phyloP scores from a whole-genome alignment of 2,329 filamentous ascomycete genomes.

The Cordyceps fumosorosea region DNA sequence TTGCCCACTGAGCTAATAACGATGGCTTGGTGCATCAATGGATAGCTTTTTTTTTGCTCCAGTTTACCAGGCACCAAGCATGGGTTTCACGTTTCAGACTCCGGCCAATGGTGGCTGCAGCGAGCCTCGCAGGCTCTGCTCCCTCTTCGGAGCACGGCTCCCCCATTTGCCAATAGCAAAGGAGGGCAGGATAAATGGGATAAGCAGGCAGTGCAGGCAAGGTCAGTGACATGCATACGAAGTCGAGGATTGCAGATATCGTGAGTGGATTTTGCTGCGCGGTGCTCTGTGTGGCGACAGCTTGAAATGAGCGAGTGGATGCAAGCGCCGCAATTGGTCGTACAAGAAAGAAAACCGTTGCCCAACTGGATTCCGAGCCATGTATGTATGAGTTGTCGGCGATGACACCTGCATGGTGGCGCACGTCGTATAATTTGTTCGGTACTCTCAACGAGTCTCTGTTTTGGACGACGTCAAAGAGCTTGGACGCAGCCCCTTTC shows the following conservation, averaged over 20 bases:
- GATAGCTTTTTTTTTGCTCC: not conserved
- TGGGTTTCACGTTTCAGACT: slow-evolving; percentile 3
- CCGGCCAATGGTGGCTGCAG: not conserved
- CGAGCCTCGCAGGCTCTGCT: not conserved
- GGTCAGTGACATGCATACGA: not conserved
- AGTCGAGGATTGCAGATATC: not conserved
- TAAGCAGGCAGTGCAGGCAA: not conserved
- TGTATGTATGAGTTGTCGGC: not conserved
- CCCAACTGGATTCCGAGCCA: not conserved
- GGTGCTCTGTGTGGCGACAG: not conserved
- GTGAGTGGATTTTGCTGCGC: not conserved
- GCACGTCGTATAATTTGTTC: not conserved
- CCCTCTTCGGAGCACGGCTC: not conserved
- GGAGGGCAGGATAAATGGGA: not conserved
- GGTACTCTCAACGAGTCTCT: not conserved
- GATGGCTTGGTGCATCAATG: not conserved
- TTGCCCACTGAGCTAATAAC: not conserved
- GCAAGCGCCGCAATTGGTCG: not conserved
- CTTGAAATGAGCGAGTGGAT: not conserved
- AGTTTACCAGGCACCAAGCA: slow-evolving; percentile 9
- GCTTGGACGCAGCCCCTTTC: not conserved
- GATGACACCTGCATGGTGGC: not conserved
- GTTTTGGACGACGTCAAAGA: not conserved
- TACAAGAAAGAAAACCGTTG: not conserved
- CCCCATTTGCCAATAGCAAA: not conserved